phyloP scores from a whole-genome alignment of 441 rosid genomes.

The Croton setiger region DNA sequence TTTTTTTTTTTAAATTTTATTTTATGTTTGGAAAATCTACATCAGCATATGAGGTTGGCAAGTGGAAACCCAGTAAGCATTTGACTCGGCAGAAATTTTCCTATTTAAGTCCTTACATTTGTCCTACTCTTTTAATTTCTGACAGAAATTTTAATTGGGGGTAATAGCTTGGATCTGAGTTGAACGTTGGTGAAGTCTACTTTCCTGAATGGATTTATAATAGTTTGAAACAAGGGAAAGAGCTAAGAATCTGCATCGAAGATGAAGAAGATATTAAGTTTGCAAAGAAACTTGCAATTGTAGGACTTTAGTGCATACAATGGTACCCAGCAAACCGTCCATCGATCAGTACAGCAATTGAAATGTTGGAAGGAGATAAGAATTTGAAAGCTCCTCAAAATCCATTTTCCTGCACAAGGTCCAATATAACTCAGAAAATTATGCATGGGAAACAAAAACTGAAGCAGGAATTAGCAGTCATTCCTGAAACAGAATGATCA shows the following conservation, averaged over 20 bases:
- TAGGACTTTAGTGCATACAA: constrained; percentile 31
- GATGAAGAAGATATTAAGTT: constrained; percentile 22
- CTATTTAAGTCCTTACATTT: too few species aligned
- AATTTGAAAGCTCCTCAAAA: constrained; percentile 23
- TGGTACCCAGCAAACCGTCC: constrained; percentile 32
- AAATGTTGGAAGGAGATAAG: constrained; percentile 32
- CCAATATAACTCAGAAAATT: not conserved
- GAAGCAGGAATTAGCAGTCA: constrained; percentile 11
- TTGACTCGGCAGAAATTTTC: too few species aligned
- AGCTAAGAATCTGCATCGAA: constrained; percentile 16
- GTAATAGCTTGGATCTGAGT: too few species aligned
- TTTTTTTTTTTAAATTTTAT: too few species aligned
- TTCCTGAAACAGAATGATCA: constrained; percentile 17
- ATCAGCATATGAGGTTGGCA: too few species aligned
- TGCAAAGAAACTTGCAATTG: constrained; percentile 29
- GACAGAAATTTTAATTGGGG: too few species aligned
- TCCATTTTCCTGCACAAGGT: constrained; percentile 25
- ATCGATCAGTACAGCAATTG: constrained; percentile 29
- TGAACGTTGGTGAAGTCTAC: constrained; percentile 6
- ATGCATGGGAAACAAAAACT: not conserved
- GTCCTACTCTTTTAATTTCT: too few species aligned
- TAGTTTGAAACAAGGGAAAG: constrained; percentile 20
- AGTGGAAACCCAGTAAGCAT: too few species aligned
- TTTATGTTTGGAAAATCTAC: too few species aligned
- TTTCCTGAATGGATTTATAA: constrained; percentile 23